Evolutionary conservation across 1,284 basidiomycete genomes (phyloP), one percentile per base, ranked within the genome.

Genomic region (Cryptococcus hybrid): DNA sequence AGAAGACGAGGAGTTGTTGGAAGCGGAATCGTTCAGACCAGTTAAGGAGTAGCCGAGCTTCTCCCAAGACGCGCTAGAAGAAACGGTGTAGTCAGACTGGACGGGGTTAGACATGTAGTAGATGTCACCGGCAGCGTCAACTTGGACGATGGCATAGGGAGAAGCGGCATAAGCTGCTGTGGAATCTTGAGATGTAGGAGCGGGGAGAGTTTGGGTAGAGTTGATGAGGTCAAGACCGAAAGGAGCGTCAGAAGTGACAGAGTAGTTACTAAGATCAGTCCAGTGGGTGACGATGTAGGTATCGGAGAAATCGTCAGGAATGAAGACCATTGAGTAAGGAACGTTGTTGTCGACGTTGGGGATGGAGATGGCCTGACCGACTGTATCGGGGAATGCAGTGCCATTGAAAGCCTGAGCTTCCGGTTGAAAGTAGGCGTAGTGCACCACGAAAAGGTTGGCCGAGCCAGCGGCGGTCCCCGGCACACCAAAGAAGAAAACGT

Each of bases 391-490:
- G 84, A 93, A 89, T 6, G 82, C 66, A n/a, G 59, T 82, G 35
- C 78, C 78, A 61, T 67, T 74, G 52, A 79, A 54, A 13, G 49
- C 50, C 37, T 58, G 57, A 78, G 52, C 64, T 7, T 83, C 79
- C 57, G 55, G 60, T 48, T 57, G 56, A 55, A 37, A 57, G 61
- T 53, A 78, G 87, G 66, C 66, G 88, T 89, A 93, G 78, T 94
- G 91, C 62, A 94, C 89, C 39, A 93, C 89, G 67, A 90, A 94
- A 58, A 93, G 87, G 59, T 86, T 79, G 3, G 85, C 87, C 51
- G 82, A 84, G 42, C 90, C 90, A 18, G 85, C 82, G 15, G 83
- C 61, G 5, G 84, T 80, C 39, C 80, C 82, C 6, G 89, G 87
- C 2, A 89, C 85, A 61, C 88, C 82, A 46, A 92, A 80, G 83